These are phyloP conservation scores for Sphaerosporella brunnea DNA, from an alignment of 495 filamentous ascomycete genomes.

Conservation along the genomic window DNA sequence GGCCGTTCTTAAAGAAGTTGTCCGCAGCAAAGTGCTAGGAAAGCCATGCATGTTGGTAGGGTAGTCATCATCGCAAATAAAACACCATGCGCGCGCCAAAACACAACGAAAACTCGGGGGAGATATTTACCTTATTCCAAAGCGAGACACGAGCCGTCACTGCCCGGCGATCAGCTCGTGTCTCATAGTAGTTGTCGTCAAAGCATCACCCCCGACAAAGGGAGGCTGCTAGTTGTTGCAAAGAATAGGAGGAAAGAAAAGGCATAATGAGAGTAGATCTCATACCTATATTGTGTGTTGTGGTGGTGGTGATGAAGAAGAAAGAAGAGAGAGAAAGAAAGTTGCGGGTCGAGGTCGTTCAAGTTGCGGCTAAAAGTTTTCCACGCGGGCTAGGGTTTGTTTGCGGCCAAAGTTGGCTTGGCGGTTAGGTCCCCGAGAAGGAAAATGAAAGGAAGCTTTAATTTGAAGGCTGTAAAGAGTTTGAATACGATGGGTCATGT, in stretches of 20 bases:
- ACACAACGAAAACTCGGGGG: background rate
- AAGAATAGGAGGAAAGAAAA: background rate
- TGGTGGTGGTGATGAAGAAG: background rate
- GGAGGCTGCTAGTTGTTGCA: background rate
- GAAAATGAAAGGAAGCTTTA: background rate
- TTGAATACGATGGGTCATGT: background rate
- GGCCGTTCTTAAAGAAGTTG: conserved; percentile 8
- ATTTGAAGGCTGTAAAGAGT: background rate
- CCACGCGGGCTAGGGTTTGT: background rate
- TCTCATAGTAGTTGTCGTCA: background rate
- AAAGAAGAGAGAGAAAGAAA: background rate
- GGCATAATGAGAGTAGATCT: background rate
- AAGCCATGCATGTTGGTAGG: conserved; percentile 4
- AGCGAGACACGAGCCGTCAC: background rate
- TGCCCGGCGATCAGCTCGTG: background rate
- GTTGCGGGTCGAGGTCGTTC: background rate
- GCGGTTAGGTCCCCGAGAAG: background rate
- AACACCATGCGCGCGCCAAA: background rate
- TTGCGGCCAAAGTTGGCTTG: background rate
- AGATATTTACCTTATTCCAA: background rate
- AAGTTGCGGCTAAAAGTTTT: too few species aligned
- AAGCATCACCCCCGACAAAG: background rate
- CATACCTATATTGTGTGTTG: background rate
- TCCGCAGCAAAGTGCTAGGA: background rate
- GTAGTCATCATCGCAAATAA: background rate